Evolutionary conservation across 768 basidiomycete species (phyloP).

Genomic region (Russula sp.): DNA sequence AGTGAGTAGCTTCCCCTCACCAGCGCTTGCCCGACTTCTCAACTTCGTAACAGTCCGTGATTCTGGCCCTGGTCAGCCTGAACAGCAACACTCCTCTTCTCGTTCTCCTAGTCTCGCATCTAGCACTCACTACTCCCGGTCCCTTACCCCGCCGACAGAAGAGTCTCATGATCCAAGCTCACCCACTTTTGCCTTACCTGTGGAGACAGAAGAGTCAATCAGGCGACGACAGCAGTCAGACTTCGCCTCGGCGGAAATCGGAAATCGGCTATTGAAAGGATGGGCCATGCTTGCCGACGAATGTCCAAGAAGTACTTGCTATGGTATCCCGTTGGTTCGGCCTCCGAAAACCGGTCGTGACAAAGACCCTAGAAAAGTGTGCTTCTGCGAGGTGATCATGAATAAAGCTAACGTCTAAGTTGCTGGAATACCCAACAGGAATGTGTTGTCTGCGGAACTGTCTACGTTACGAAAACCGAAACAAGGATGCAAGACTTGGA

Average conservation of each 20-base stretch:
- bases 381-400: conserved; percentile 18
- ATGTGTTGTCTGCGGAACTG: conserved; percentile 21
- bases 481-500: conserved; percentile 6
- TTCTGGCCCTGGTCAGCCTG: not conserved
- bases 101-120: conserved; percentile 40
- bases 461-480: conserved; percentile 17
- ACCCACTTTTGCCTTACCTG: conserved; percentile 54
- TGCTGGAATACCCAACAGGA: conserved; percentile 9
- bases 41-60: conserved; percentile 2
- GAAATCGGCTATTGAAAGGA: conserved; percentile 65
- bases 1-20: conserved; percentile 25
- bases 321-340: conserved; percentile 77
- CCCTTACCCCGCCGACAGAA: conserved; percentile 77
- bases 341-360: conserved; percentile 57
- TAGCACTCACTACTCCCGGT: conserved; percentile 46
- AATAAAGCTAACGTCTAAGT: not conserved
- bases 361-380: conserved; percentile 61
- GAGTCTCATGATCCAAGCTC: conserved; percentile 54
- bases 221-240: conserved; percentile 78
- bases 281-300: conserved; percentile 91
- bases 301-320: conserved; percentile 62
- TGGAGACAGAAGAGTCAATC: conserved; percentile 56
- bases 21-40: not conserved
- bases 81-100: conserved; percentile 20
- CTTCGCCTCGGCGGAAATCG: conserved; percentile 70